These are phyloP conservation scores for Vaccinium macrocarpon DNA, from an alignment of 148 eudicot genomes.

Conservation along the genomic window DNA sequence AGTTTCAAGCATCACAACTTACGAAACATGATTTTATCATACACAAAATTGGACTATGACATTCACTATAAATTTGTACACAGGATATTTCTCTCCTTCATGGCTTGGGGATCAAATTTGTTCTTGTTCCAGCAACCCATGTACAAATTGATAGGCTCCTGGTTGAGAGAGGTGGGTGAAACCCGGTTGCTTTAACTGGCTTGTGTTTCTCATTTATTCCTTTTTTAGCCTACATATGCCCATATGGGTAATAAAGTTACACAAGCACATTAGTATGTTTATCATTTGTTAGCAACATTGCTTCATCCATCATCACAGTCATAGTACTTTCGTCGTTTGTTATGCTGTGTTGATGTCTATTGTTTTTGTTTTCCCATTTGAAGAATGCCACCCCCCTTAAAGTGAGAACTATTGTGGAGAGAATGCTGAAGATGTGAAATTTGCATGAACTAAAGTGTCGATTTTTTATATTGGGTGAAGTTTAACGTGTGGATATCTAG, in stretches of 20 bases:
- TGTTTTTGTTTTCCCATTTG: background rate
- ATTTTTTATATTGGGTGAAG: background rate
- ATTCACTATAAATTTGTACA: conserved; percentile 11
- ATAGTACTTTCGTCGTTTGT: too few species aligned
- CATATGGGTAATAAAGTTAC: background rate
- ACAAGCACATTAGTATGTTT: background rate
- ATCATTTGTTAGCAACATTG: background rate
- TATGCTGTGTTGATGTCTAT: background rate
- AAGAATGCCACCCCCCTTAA: background rate
- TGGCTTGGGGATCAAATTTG: conserved; percentile 87
- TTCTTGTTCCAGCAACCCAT: conserved; percentile 91
- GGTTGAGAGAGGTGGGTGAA: conserved; percentile 66
- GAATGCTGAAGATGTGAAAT: background rate
- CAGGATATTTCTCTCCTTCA: conserved; percentile 92
- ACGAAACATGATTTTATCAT: background rate
- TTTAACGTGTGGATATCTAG: too few species aligned
- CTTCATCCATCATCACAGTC: background rate
- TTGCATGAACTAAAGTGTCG: background rate
- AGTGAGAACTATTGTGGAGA: background rate
- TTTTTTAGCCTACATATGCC: background rate
- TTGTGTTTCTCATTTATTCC: background rate
- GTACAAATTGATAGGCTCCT: conserved; percentile 79
- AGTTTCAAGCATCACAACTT: background rate
- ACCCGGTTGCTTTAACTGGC: background rate
- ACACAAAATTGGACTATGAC: background rate